Evolutionary conservation across 495 filamentous ascomycete species (phyloP), one percentile per base, ranked within the genome.

Genomic region (Gamarada debralockiae): DNA sequence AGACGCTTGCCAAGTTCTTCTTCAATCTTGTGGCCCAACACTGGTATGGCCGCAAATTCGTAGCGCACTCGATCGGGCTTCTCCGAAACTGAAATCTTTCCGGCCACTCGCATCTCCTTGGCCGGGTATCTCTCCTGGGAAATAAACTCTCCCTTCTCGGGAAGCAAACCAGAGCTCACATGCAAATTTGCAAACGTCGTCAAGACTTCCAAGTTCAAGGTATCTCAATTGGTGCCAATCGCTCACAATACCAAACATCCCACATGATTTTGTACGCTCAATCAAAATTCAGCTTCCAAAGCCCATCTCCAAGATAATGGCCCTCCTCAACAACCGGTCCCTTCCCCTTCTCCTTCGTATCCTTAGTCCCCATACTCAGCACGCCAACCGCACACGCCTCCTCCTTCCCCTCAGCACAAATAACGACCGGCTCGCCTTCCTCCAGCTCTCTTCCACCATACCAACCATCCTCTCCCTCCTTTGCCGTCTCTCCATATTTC

Each of bases 231-330:
- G 20, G 2, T 8, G 12, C n/a, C 2, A 1, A 40, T 40, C 3
- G 9, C n/a, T 18, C 2, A 18, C 15, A 9, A 6, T 18, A 40
- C 17, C 34, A 48, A n/a, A n/a, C 1, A 20, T 21, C 14, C 14
- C 44, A 52, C 57, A 27, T 91, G 88, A 51, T 10, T 29, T 29
- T 29, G 27, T 29, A 5, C 27, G 10, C 10, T 29, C 27, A 29
- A 10, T 29, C 27, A 29, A 29, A 29, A 29, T 10, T 29, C 68
- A 95, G 69, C 71, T 73, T 84, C 93, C 93, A 98, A 56, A 98
- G 68, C 48, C 92, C 93, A 81, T 98, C 93, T 6, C 95, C 93
- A 40, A 97, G 65, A 76, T 83, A 97, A 82, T 97, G 92, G 45
- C 86, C 88, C 54, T 85, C 82, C 75, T 98, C 93, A 62, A 97